A percentile compares a stretch with the other conserved stretches of the same genome.
phyloP scores from a whole-genome alignment of 2,329 filamentous ascomycete species.

The Parastagonospora nodorum region DNA sequence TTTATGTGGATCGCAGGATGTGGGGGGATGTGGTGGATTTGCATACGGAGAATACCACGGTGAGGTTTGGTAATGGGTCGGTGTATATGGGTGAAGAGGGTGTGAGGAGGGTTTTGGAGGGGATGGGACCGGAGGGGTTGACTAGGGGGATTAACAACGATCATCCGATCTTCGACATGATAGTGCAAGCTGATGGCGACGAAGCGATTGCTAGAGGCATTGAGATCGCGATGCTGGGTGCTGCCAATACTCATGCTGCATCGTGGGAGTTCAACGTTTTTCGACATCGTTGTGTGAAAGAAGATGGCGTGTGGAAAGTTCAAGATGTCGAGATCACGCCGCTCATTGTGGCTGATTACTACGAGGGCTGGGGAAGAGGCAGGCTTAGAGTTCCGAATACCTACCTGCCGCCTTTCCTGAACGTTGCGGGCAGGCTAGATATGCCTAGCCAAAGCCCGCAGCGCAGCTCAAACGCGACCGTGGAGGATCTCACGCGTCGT shows the following conservation, averaged over 20 bases:
- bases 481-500: slow-evolving; percentile 20
- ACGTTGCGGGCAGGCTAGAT: slow-evolving; percentile 1
- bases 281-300: slow-evolving; percentile 25
- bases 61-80: slow-evolving; percentile 9
- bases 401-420: slow-evolving; percentile 19
- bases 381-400: slow-evolving; percentile 11
- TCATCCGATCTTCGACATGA: slow-evolving; percentile 30
- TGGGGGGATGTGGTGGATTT: slow-evolving; percentile 32
- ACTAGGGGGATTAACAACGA: slow-evolving; percentile 30
- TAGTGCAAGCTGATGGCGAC: slow-evolving; percentile 17
- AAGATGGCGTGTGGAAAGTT: slow-evolving; percentile 23
- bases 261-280: slow-evolving; percentile 35
- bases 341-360: slow-evolving; percentile 27
- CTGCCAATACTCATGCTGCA: slow-evolving; percentile 20
- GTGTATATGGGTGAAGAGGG: slow-evolving; percentile 17
- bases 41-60: slow-evolving; percentile 15
- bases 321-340: slow-evolving; percentile 22
- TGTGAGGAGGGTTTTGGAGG: slow-evolving; percentile 19
- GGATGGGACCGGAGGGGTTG: slow-evolving; percentile 27
- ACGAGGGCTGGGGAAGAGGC: slow-evolving; percentile 27
- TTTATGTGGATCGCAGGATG: slow-evolving; percentile 32
- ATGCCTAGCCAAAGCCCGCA: not conserved
- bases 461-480: not conserved
- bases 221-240: slow-evolving; percentile 29
- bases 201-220: slow-evolving; percentile 25